Conservation (phyloP, 2,329 filamentous ascomycete species). For the Xylogone sp. region DNA sequence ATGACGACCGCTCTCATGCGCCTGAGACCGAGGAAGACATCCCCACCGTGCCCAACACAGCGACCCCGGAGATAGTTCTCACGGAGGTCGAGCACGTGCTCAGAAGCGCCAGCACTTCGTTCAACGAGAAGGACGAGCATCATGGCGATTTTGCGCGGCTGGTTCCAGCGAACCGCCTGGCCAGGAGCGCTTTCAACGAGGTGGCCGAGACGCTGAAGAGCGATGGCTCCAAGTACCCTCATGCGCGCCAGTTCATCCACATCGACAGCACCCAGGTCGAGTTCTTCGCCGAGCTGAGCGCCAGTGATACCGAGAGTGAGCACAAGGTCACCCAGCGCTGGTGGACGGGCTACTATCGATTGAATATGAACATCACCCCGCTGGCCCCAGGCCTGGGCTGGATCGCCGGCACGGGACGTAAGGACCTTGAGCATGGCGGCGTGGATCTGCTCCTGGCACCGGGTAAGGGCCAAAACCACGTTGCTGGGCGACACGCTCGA, state of each 20-base stretch:
- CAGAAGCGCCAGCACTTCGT: neutral
- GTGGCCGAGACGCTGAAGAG: neutral
- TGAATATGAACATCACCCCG: neutral
- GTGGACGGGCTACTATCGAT: neutral
- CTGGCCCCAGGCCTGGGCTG: slow-evolving; percentile 10
- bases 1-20: neutral
- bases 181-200: slow-evolving; percentile 9
- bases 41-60: neutral
- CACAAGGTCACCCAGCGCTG: neutral
- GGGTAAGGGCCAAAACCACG: slow-evolving; percentile 6
- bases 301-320: neutral
- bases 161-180: slow-evolving; percentile 9
- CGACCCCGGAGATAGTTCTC: neutral
- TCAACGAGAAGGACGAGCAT: neutral
- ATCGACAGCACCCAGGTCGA: neutral
- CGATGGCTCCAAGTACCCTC: neutral
- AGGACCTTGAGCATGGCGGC: slow-evolving; percentile 8
- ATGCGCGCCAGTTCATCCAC: neutral
- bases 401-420: slow-evolving; percentile 16
- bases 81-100: neutral
- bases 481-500: slow-evolving; percentile 15
- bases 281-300: neutral
- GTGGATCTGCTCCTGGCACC: slow-evolving; percentile 15
- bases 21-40: neutral
- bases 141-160: slow-evolving; percentile 9